Evolutionary conservation across 2,329 filamentous ascomycete genomes (phyloP).

Genomic region (Botrytis deweyae): DNA sequence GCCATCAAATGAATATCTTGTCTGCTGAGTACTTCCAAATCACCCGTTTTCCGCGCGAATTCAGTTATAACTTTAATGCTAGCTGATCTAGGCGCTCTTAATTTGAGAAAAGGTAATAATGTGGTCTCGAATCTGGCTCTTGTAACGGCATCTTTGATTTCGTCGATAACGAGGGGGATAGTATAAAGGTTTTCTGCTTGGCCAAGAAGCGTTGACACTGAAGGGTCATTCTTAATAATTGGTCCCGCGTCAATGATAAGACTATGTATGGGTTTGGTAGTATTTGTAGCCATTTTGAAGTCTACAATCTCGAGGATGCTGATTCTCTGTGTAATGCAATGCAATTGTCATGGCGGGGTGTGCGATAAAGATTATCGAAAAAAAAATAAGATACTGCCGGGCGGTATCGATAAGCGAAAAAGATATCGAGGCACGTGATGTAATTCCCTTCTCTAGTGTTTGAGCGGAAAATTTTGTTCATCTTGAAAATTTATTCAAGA

Average conservation of each 20-base stretch:
- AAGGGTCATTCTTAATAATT: constrained; percentile 88
- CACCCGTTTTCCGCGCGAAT: constrained; percentile 87
- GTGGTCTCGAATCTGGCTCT: constrained; percentile 79
- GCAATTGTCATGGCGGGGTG: constrained; percentile 27
- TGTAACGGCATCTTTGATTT: constrained; percentile 83
- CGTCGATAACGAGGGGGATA: constrained; percentile 78
- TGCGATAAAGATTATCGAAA: constrained; percentile 20
- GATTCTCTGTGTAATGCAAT: background rate
- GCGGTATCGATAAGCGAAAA: constrained; percentile 20
- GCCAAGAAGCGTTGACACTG: constrained; percentile 76
- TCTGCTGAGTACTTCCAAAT: constrained; percentile 81
- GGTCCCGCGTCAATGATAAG: constrained; percentile 89
- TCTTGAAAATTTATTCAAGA: constrained; percentile 15
- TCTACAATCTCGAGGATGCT: background rate
- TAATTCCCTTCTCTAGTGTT: constrained; percentile 12
- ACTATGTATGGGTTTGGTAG: constrained; percentile 70
- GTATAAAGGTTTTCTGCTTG: constrained; percentile 78
- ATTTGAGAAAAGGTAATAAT: constrained; percentile 78
- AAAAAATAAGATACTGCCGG: constrained; percentile 22
- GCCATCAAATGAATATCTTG: constrained; percentile 89
- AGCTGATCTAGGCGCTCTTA: constrained; percentile 70
- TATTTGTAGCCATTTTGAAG: constrained; percentile 34
- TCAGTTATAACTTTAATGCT: constrained; percentile 78
- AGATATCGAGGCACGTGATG: constrained; percentile 3
- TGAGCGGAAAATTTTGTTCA: constrained; percentile 18